phyloP scores from a whole-genome alignment of 2,329 filamentous ascomycete species.

The Tolypocladium ovalisporum region DNA sequence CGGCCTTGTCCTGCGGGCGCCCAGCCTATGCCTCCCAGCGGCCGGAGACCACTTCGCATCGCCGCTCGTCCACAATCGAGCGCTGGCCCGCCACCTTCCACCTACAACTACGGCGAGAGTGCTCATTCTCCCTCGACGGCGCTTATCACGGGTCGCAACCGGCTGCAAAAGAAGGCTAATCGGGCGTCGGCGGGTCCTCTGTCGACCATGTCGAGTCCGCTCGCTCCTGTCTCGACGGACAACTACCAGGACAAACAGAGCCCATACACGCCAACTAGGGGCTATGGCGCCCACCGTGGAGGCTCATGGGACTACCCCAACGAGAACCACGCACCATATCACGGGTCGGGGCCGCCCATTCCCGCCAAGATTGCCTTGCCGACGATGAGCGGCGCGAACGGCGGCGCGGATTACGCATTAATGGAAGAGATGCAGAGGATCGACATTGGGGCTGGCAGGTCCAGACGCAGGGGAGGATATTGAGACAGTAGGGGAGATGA shows the following conservation, averaged over 20 bases:
- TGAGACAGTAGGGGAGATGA: constrained; percentile 10
- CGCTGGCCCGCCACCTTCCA: constrained; percentile 19
- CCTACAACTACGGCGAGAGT: constrained; percentile 18
- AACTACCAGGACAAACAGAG: constrained; percentile 36
- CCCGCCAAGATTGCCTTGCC: constrained; percentile 59
- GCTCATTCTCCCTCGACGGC: constrained; percentile 20
- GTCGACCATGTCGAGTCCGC: constrained; percentile 32
- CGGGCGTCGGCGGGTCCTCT: constrained; percentile 29
- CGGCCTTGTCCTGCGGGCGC: constrained; percentile 40
- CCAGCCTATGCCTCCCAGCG: constrained; percentile 38
- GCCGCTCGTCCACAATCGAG: constrained; percentile 39
- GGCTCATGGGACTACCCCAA: constrained; percentile 42
- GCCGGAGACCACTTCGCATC: constrained; percentile 41
- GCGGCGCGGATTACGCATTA: constrained; percentile 42
- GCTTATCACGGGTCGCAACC: constrained; percentile 36
- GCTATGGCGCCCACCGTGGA: constrained; percentile 26
- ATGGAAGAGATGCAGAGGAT: constrained; percentile 62
- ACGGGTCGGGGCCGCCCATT: constrained; percentile 41
- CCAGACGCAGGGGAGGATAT: constrained; percentile 37
- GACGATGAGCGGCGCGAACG: constrained; percentile 32
- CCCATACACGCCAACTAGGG: constrained; percentile 19
- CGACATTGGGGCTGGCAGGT: constrained; percentile 51
- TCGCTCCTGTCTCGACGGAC: constrained; percentile 41
- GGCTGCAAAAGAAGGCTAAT: constrained; percentile 53
- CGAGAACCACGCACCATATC: constrained; percentile 38